Base-by-base conservation (phyloP, 176 grass and related monocot species). In the Bonia amplexicaulis region DNA sequence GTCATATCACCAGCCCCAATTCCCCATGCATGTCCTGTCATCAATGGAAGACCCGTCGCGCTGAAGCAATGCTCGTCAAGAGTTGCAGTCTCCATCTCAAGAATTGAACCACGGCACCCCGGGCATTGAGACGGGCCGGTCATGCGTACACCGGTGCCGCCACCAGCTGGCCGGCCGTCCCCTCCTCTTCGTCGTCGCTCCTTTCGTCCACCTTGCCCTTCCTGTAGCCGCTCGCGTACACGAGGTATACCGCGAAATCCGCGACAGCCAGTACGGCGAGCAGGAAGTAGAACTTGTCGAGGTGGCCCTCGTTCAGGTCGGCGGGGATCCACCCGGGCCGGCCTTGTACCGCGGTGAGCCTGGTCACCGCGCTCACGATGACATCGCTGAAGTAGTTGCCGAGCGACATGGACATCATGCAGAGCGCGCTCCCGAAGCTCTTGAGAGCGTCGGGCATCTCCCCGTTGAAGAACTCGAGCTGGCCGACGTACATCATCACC, bases 401-500 rank as follows among this genome's bases (percentile, higher is more conserved):
- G 0, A 98, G 80, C 4, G 96, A 98, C 91, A 98, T 98, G 73
- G 96, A 98, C 66, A 85, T 90, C 96, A 98, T 98, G 91, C 91
- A 95, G 12, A 98, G 91, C 14, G 96, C 93, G 77, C 96, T 98
- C 12, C 89, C 96, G 57, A 98, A 98, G 91, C 96, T 98, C 80
- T 93, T 98, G 78, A 98, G 77, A 44, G 89, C 89, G 54, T 98
- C 93, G 37, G 96, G 95, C 57, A 90, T 89, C 75, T 98, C 87
- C 27, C 70, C 66, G 62, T 95, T 98, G 87, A 98, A 98, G 85
- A 98, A 98, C 77, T 98, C 96, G 13, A 98, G 90, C 83, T 98
- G 96, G 0, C 96, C 96, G 3, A 98, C 96, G 79, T 98, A 98
- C 96, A 98, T 98, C 82, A 95, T 93, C 78, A 98, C 96, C 89